Base-by-base conservation (phyloP, 805 yeast genomes). In the Metschnikowia picachoensis region DNA sequence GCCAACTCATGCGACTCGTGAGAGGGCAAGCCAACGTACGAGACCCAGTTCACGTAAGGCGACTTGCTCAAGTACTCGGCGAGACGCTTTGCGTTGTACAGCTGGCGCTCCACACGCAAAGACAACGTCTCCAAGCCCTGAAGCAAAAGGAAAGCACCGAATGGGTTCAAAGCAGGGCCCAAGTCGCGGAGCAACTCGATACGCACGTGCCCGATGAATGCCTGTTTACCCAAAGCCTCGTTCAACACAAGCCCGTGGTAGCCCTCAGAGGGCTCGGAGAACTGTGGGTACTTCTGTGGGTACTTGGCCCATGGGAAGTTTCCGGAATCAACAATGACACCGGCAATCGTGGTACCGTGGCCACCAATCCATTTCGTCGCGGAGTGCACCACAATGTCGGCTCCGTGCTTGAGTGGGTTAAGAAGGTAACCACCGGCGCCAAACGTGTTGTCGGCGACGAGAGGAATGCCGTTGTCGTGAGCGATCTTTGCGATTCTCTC, bases 281-380 rank as follows among this genome's bases (percentile, higher is more conserved):
- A 86, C 67, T 90, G 96, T 45, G 98, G 97, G 76, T 78, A 94
- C 67, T 84, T 87, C 61, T 85, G 82, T 37, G 94, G 92, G 69
- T 87, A 79, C 52, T 87, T 79, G 47, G 78, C 73, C 91, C 96
- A 92, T 60, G 92, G 95, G 77, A 92, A 92, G 41, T 86, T 91
- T 56, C 97, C 97, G 32, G 90, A 80, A 65, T 92, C 97, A 39
- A 92, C 77, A 55, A 92, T 76, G 43, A 84, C 87, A 75, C 98
- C 98, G 44, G 86, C 97, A 66, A 91, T 83, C 37, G 97, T 88
- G 47, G 87, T 89, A 63, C 98, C 97, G 64, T 91, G 97, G 49
- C 97, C 98, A 53, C 96, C 96, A 56, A 91, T 91, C 97, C 97
- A 92, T 68, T 91, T 91, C 49, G 98, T 91, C 45, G 97, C 96